phyloP scores from a whole-genome alignment of 768 basidiomycete genomes.

The Boletus insuetus region DNA sequence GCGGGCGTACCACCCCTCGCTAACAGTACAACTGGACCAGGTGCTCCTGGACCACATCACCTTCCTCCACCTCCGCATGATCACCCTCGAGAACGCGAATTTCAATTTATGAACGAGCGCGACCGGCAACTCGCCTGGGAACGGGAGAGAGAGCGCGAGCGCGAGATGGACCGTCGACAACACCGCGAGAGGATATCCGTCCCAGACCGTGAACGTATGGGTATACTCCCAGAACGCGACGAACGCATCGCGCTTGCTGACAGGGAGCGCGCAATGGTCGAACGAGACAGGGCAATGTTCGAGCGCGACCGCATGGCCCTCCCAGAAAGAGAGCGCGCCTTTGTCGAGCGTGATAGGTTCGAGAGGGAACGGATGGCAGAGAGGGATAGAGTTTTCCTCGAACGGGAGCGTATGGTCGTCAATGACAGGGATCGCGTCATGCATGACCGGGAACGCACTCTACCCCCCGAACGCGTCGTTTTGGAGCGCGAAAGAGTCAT shows the following conservation, averaged over 20 bases:
- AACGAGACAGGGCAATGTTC: constrained; percentile 20
- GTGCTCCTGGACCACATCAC: constrained; percentile 19
- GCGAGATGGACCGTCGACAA: constrained; percentile 27
- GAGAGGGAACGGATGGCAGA: constrained; percentile 23
- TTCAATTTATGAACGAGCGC: constrained; percentile 18
- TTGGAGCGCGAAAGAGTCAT: constrained; percentile 24
- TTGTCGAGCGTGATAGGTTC: constrained; percentile 21
- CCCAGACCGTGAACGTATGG: constrained; percentile 22
- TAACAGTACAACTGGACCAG: constrained; percentile 13
- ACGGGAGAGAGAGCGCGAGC: constrained; percentile 24
- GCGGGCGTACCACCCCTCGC: constrained; percentile 7
- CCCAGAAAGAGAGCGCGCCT: constrained; percentile 21
- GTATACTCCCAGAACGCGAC: constrained; percentile 22
- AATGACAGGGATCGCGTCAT: constrained; percentile 25
- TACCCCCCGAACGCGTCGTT: constrained; percentile 15
- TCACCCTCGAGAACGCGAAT: constrained; percentile 24
- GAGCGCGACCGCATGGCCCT: constrained; percentile 25
- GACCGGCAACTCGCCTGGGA: constrained; percentile 29
- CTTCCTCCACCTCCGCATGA: constrained; percentile 23
- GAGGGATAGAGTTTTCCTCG: constrained; percentile 20
- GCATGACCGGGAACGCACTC: constrained; percentile 22
- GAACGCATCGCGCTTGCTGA: constrained; percentile 18
- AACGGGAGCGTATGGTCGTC: constrained; percentile 25
- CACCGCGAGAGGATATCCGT: constrained; percentile 26
- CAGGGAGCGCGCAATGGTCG: constrained; percentile 22